Evolutionary conservation across 164 flowering plant species (phyloP).

Genomic region (Litsea cubeba): DNA sequence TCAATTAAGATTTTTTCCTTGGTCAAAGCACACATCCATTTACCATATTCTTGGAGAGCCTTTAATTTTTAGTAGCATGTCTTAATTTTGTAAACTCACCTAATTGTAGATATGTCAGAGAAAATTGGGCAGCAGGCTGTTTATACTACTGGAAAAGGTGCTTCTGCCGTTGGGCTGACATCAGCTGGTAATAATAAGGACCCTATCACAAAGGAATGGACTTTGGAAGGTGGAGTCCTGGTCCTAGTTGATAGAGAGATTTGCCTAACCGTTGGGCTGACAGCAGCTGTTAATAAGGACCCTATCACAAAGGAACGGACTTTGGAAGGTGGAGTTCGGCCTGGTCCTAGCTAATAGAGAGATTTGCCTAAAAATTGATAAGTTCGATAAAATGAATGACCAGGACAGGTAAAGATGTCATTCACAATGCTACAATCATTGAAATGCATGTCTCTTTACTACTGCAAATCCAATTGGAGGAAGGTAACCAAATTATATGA

Average conservation of each 20-base stretch:
- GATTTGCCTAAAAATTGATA: slow-evolving; percentile 83
- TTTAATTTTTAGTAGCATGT: no score
- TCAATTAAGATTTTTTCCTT: slow-evolving; percentile 48
- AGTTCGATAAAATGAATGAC: slow-evolving; percentile 99
- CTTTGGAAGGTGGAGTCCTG: no score
- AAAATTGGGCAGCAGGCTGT: no score
- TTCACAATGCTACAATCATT: background rate
- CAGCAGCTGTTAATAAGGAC: slow-evolving; percentile 98
- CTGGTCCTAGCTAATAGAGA: slow-evolving; percentile 96
- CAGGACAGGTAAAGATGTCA: slow-evolving; percentile 69
- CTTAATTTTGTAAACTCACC: no score
- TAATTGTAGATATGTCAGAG: no score
- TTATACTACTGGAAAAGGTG: no score
- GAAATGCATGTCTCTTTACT: slow-evolving; percentile 16
- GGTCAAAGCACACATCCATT: no score
- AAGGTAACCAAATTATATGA: slow-evolving; percentile 38
- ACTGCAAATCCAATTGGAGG: slow-evolving; percentile 99
- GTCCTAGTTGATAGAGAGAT: no score
- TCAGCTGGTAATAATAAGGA: no score
- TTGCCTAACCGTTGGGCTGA: slow-evolving; percentile 97
- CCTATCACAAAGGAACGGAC: slow-evolving; percentile 97
- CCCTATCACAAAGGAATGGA: no score
- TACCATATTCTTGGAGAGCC: no score
- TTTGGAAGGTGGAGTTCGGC: slow-evolving; percentile 98
- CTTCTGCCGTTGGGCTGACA: no score